A percentile compares a stretch with the other conserved stretches of the same genome.
These are phyloP conservation scores for Coemansia sp. DNA, from an alignment of 192 early-diverging fungal species.

Conservation along the genomic window DNA sequence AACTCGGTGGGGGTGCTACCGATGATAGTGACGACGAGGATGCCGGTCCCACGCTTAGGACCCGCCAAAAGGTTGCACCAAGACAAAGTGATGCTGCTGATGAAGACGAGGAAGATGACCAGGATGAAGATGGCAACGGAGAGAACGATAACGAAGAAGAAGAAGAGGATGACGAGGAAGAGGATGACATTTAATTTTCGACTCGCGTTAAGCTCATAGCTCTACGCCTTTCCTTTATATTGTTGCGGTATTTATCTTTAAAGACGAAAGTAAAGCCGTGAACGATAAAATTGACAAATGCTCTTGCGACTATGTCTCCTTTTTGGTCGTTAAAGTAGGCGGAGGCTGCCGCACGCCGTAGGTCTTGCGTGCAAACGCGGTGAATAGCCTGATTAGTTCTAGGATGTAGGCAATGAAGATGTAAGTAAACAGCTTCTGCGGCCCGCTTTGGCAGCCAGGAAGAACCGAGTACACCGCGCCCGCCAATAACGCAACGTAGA, in stretches of 20 bases:
- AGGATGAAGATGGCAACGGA: not conserved
- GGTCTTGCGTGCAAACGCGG: slow-evolving; percentile 76
- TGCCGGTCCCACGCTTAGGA: slow-evolving; percentile 33
- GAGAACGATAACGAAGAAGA: slow-evolving; percentile 8
- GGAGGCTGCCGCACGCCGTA: slow-evolving; percentile 45
- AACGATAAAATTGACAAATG: not conserved
- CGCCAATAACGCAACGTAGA: slow-evolving; percentile 69
- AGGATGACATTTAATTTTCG: slow-evolving; percentile 5
- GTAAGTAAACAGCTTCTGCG: slow-evolving; percentile 64
- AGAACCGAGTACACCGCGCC: slow-evolving; percentile 67
- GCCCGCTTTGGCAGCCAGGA: slow-evolving; percentile 59
- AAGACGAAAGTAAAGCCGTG: not conserved
- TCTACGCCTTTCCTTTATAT: not conserved
- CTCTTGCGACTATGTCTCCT: slow-evolving; percentile 11
- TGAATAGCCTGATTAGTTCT: slow-evolving; percentile 78
- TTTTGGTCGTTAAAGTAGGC: slow-evolving; percentile 7
- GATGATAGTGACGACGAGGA: slow-evolving; percentile 24
- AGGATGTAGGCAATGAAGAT: slow-evolving; percentile 73
- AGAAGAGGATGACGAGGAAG: slow-evolving; percentile 7
- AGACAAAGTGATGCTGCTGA: slow-evolving; percentile 15
- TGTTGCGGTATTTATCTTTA: not conserved
- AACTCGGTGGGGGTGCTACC: not conserved
- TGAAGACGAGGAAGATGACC: slow-evolving; percentile 3
- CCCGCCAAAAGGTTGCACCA: slow-evolving; percentile 31
- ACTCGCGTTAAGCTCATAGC: not conserved